Base-by-base conservation (phyloP, 2,329 filamentous ascomycete genomes). In the Grosmannia penicillata region DNA sequence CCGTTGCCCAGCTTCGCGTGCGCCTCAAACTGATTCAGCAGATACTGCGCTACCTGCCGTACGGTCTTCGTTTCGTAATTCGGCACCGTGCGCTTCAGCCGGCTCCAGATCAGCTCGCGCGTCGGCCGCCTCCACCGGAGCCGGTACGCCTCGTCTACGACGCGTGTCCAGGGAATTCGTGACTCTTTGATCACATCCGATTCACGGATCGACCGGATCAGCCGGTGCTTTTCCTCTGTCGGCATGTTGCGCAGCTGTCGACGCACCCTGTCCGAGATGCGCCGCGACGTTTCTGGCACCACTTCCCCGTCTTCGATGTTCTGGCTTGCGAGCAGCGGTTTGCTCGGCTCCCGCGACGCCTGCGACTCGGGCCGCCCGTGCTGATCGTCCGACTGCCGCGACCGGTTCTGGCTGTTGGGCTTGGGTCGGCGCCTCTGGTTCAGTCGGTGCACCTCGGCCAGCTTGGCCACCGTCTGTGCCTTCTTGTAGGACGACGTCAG, bases 101-200 rank as follows among this genome's bases (percentile, higher is more conserved):
- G 45, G 30, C 40, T 41, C 48, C 48, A 49, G 22, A 45, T 29
- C 15, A 49, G 23, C 27, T 46, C 42, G 24, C 47, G 44, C 4
- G 47, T 36, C n/a, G 41, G 36, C 3, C 43, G 43, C 10, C 19
- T 32, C 45, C 43, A 48, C 13, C 21, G 33, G 22, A 33, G 30
- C 25, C 47, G 44, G 27, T 34, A 48, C 1, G 25, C 23, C 9
- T 11, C 19, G 28, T 45, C 41, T 13, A 38, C 43, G 11, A 73
- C 49, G 19, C 50, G 55, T 26, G 50, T 46, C 71, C 71, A 75
- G 0, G 61, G 61, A 29, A 75, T 70, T 33, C 63, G 64, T 8
- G 50, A 46, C 37, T 73, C 69, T 1, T 44, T 52, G 8, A 51
- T 47, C 1, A 56, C 63, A 2, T 55, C 54, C 4, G 56, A 59